These are phyloP conservation scores for Podospora sp. DNA, from an alignment of 495 filamentous ascomycete genomes.

Conservation along the genomic window DNA sequence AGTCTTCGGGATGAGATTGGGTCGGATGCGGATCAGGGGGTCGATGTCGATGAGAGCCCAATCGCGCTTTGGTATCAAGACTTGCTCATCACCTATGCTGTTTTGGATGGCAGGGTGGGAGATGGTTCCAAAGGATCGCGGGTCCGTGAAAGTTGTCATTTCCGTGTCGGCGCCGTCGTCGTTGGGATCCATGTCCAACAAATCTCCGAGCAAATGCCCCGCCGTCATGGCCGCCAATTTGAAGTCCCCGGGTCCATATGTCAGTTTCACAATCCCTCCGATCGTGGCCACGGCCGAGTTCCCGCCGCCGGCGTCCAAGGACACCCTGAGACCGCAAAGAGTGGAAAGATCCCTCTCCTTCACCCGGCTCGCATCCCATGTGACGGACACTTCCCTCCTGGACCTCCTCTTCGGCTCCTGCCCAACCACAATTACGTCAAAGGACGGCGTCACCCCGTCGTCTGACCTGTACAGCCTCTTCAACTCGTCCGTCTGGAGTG, in stretches of 20 bases:
- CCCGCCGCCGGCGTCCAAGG: background rate
- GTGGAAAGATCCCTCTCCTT: slow-evolving; percentile 14
- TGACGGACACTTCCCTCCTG: slow-evolving; percentile 2
- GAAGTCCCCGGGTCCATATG: slow-evolving; percentile 16
- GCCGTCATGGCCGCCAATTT: slow-evolving; percentile 26
- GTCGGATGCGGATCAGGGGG: slow-evolving; percentile 13
- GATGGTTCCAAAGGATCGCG: background rate
- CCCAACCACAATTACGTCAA: slow-evolving; percentile 20
- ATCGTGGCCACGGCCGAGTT: slow-evolving; percentile 18
- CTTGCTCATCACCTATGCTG: background rate
- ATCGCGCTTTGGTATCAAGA: slow-evolving; percentile 9
- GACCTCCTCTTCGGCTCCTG: slow-evolving; percentile 19
- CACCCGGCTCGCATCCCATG: slow-evolving; percentile 13
- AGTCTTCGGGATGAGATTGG: slow-evolving; percentile 17
- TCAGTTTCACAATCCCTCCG: slow-evolving; percentile 26
- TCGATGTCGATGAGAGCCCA: slow-evolving; percentile 26
- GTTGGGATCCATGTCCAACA: slow-evolving; percentile 6
- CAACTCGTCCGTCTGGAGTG: slow-evolving; percentile 2
- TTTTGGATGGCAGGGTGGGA: background rate
- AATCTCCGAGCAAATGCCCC: slow-evolving; percentile 21
- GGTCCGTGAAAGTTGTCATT: background rate
- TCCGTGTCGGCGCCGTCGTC: background rate
- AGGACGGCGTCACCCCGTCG: slow-evolving; percentile 18
- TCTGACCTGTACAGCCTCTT: slow-evolving; percentile 22
- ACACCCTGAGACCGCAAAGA: slow-evolving; percentile 20